A percentile compares a stretch with the other conserved stretches of the same genome.
Conservation (phyloP, 2,329 filamentous ascomycete genomes). For the Pyrenochaeta sp. region DNA sequence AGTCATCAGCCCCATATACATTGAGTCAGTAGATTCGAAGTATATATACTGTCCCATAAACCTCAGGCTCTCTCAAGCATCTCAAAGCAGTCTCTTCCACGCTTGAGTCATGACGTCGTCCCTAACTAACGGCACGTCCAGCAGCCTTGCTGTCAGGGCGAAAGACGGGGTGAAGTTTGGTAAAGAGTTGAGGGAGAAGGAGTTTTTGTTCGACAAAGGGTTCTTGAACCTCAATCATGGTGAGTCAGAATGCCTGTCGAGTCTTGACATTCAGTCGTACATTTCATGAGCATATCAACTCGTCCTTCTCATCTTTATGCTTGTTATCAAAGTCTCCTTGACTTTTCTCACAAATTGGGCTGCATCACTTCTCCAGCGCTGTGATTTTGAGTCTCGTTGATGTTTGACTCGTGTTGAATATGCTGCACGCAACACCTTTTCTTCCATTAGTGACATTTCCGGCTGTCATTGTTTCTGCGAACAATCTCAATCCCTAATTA, state of each 20-base stretch:
- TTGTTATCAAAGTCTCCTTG: not conserved
- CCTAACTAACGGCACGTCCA: not conserved
- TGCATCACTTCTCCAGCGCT: too few relatives aligned
- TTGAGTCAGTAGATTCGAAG: too few relatives aligned
- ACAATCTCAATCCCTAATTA: too few relatives aligned
- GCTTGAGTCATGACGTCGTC: slow-evolving; percentile 22
- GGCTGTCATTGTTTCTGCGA: not conserved
- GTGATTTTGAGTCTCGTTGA: too few relatives aligned
- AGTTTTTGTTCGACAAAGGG: slow-evolving; percentile 74
- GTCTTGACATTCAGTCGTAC: not conserved
- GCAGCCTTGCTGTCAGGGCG: slow-evolving; percentile 22
- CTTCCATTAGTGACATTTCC: not conserved
- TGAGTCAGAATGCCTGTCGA: slow-evolving; percentile 38
- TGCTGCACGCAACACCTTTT: too few relatives aligned
- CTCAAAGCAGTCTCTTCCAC: not conserved
- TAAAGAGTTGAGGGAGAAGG: slow-evolving; percentile 61
- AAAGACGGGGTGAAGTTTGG: slow-evolving; percentile 56
- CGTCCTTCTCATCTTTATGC: not conserved
- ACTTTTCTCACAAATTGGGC: too few relatives aligned
- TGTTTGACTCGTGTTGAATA: too few relatives aligned
- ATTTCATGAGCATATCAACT: not conserved
- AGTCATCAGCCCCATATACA: too few relatives aligned
- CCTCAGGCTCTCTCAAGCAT: too few relatives aligned
- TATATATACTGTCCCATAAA: too few relatives aligned
- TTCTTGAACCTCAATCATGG: slow-evolving; percentile 83